These are phyloP conservation scores for Coemansia sp. DNA, from an alignment of 192 early-diverging fungal species.

Conservation along the genomic window DNA sequence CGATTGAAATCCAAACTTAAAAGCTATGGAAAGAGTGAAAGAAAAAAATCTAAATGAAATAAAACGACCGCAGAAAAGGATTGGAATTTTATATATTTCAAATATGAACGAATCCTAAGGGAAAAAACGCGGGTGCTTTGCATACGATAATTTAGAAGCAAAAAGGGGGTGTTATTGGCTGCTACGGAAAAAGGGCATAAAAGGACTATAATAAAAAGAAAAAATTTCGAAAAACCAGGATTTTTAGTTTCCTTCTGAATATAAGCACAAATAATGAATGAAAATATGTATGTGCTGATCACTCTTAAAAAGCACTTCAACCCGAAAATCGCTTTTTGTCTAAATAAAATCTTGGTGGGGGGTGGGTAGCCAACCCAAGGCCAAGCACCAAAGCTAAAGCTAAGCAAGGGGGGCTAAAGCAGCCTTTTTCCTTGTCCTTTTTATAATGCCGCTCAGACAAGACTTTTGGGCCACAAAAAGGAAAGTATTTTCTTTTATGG, in stretches of 20 bases:
- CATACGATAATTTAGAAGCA: background rate
- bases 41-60: background rate
- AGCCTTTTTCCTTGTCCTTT: conserved; percentile 2
- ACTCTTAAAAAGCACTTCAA: conserved; percentile 1
- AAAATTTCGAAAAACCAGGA: background rate
- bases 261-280: conserved; percentile 1
- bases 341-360: background rate
- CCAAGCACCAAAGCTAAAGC: background rate
- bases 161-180: background rate
- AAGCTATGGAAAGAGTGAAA: background rate
- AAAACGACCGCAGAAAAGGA: conserved; percentile 7
- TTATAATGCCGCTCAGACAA: background rate
- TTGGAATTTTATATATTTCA: conserved; percentile 12
- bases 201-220: conserved; percentile 1
- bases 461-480: background rate
- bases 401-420: background rate
- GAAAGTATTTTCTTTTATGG: background rate
- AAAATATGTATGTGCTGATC: conserved; percentile 1
- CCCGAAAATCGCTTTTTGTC: conserved; percentile 1
- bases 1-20: background rate
- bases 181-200: background rate
- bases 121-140: background rate
- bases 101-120: background rate
- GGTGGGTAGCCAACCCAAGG: conserved; percentile 1
- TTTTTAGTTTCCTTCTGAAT: conserved; percentile 7